Base-by-base conservation (phyloP, 2,329 filamentous ascomycete species). In the Sporothrix sp. region DNA sequence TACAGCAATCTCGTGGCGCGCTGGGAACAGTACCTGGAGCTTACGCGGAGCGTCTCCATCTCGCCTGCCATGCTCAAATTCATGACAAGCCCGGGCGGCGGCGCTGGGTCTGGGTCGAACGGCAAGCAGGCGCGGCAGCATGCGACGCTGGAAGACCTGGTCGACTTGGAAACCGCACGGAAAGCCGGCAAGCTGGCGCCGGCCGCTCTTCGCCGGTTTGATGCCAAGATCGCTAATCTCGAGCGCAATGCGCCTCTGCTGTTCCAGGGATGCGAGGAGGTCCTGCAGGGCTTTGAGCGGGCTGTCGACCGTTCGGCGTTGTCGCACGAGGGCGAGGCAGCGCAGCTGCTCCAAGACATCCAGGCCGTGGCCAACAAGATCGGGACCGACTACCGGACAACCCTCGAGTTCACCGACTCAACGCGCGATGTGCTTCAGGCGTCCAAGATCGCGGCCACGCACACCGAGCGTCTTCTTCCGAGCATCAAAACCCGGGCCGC, bases 341-440 rank as follows among this genome's bases (percentile, higher is more conserved):
- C 71, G 20, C 81, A 84, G 55, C 71, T 95, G 7, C 72, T 93
- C 45, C 78, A 88, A 54, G 93, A 97, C 63, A 88, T 97, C 38
- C 84, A 91, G 62, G 84, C 87, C 0, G 75, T 97, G 50, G 82
- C 83, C 47, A 88, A 82, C 60, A 96, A 96, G 67, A 85, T 98
- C 45, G 81, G 83, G 43, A 86, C 84, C 6, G 93, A 97, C 65
- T 87, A 88, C 61, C 84, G 89, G 58, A 83, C 87, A 57, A 80
- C 88, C 10, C 71, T 88, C 39, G 75, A 77, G 6, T 82, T 89
- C 56, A 71, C 79, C 1, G 79, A 79, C 56, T 82, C 82, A 36
- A 71, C 82, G 58, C 70, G 72, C 33, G 79, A 81, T 56, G 61
- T 82, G 14, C 69, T 74, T 1, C 79, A 81, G 59, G 79, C 75